Evolutionary conservation across 2,329 filamentous ascomycete genomes (phyloP), one percentile per base, ranked within the genome.

Genomic region (Curvularia spicifera): DNA sequence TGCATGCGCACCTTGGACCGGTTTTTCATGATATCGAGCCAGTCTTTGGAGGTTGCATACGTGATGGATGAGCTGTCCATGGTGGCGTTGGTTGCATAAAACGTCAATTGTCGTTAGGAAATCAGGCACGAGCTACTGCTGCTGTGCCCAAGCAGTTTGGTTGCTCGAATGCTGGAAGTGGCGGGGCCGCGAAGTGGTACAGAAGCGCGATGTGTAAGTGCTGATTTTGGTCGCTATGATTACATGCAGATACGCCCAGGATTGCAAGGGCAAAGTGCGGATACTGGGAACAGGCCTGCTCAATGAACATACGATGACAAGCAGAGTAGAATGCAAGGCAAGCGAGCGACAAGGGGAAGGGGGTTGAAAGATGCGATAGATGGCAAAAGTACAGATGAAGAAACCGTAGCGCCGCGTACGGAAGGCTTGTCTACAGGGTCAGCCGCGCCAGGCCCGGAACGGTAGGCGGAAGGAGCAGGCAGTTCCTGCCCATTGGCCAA

Each of bases 1-100:
- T 76, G 73, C 73, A 76, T 76, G 49, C 72, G 70, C 29, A 74
- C 63, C 53, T 72, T 73, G 31, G 70, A 73, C 12, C 72, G 60
- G 53, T 76, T 76, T 48, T 73, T 73, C 72, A 74, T 74, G 22
- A 75, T 73, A 56, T 76, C 73, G 48, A 75, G 59, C 73, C 73
- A 76, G 64, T 76, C 72, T 56, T 74, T 73, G 43, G 68, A 66
- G 50, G 64, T 67, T 42, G 72, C 72, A 53, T 74, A 74, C 8
- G 60, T 58, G 42, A 75, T 71, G 26, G 64, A 63, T 15, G 64
- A 60, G 55, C 67, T 56, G 51, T 72, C 66, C 69, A 71, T 70
- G 56, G 31, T 15, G 52, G 56, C 37, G 26, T 48, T 51, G 48
- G 53, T 50, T 53, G 59, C 57, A 64, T 64, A 24, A 55, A 57